Conservation (phyloP, 2,329 filamentous ascomycete genomes). For the Aspergillus viridinutans region DNA sequence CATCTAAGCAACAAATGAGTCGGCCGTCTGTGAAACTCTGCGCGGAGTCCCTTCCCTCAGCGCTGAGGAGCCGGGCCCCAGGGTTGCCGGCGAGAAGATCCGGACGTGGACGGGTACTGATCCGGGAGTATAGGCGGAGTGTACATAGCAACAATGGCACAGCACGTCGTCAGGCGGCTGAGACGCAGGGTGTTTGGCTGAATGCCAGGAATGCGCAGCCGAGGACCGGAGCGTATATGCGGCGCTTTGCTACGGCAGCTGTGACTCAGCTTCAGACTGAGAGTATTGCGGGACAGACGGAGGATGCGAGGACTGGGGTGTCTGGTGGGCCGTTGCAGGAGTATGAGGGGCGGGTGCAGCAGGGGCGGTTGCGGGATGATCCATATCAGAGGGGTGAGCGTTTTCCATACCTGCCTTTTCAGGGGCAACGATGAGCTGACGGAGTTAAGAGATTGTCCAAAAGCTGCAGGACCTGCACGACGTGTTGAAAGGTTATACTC, state of each 20-base stretch:
- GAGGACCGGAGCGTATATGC: conserved; percentile 3
- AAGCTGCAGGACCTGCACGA: conserved; percentile 85
- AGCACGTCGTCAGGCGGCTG: not conserved
- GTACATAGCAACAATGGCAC: conserved; percentile 9
- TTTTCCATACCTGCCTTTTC: not conserved
- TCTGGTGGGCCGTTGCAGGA: conserved; percentile 71
- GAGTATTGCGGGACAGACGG: conserved; percentile 1
- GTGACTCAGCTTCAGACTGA: not conserved
- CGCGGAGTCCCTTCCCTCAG: conserved; percentile 24
- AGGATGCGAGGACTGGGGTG: conserved; percentile 6
- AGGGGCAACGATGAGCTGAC: not conserved
- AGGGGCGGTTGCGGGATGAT: conserved; percentile 75
- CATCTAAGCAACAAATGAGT: conserved; percentile 21
- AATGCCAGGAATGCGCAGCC: not conserved
- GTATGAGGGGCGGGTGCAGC: conserved; percentile 76
- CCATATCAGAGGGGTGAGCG: conserved; percentile 77
- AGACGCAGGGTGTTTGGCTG: not conserved
- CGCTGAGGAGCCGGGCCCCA: conserved; percentile 19
- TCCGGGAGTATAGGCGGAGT: conserved; percentile 13
- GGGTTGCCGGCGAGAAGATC: conserved; percentile 17
- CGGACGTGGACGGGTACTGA: conserved; percentile 15
- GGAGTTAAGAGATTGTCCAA: conserved; percentile 69
- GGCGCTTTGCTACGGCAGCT: conserved; percentile 15
- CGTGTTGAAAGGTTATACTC: conserved; percentile 68
- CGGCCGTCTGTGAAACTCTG: conserved; percentile 28